A percentile compares a stretch with the other conserved stretches of the same genome.
Conservation (phyloP, 163 green algal genomes). For the Scenedesmus sp. region DNA sequence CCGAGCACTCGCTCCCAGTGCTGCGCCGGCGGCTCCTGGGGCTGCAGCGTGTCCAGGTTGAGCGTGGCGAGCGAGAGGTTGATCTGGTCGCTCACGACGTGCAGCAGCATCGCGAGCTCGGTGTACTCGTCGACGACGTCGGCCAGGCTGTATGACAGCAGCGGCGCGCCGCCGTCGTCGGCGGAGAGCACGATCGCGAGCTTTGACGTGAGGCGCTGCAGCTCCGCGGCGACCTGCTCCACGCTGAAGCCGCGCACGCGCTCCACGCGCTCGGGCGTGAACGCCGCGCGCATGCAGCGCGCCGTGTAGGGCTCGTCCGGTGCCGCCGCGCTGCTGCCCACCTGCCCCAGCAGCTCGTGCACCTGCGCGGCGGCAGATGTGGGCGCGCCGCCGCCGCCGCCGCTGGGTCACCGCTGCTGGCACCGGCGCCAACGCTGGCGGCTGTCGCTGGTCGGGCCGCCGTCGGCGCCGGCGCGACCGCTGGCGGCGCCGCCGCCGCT, state of each 20-base stretch:
- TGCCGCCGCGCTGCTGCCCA: not conserved
- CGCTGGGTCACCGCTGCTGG: no score
- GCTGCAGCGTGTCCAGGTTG: slow-evolving; percentile 20
- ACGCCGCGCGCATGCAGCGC: slow-evolving; percentile 7
- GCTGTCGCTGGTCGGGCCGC: no score
- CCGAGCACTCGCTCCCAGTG: not conserved
- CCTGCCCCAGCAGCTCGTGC: not conserved
- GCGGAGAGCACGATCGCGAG: not conserved
- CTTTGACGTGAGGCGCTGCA: slow-evolving; percentile 1
- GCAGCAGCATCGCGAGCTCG: slow-evolving; percentile 24
- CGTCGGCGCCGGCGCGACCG: no score
- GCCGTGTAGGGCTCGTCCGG: slow-evolving; percentile 15
- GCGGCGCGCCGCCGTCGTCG: not conserved
- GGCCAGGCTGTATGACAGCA: not conserved
- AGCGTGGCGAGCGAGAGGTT: not conserved
- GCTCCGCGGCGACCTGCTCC: not conserved
- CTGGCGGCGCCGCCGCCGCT: no score
- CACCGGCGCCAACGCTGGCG: no score
- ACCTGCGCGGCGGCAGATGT: no score
- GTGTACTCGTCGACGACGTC: slow-evolving; percentile 14
- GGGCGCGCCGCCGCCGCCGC: no score
- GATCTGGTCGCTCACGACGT: slow-evolving; percentile 5
- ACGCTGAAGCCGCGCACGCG: not conserved
- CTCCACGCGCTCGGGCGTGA: slow-evolving; percentile 2
- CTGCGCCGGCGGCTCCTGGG: not conserved